These are phyloP conservation scores for Brassica carinata DNA, from an alignment of 345 rosid genomes.

Conservation along the genomic window DNA sequence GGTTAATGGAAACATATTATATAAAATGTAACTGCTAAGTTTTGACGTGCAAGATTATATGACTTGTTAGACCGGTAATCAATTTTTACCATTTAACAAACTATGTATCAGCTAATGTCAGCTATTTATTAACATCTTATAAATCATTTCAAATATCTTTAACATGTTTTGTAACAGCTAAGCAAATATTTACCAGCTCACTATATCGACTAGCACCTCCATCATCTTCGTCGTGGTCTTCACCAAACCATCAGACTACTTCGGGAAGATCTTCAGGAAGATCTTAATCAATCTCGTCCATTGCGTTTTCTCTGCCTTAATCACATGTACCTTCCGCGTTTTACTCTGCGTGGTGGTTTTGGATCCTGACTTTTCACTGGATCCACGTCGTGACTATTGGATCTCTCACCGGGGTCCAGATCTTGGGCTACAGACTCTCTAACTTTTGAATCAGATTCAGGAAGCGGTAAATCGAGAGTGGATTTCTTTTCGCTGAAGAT, in stretches of 20 bases:
- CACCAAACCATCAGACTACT: not conserved
- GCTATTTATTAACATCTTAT: not conserved
- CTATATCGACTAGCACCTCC: no score
- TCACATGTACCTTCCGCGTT: no score
- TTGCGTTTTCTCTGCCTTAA: no score
- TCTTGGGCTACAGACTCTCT: no score
- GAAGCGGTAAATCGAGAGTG: not conserved
- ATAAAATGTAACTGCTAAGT: not conserved
- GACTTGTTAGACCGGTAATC: not conserved
- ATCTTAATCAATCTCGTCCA: no score
- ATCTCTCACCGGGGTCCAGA: no score
- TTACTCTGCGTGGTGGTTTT: no score
- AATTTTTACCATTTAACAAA: not conserved
- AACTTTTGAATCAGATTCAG: no score
- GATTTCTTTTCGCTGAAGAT: not conserved
- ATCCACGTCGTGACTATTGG: no score
- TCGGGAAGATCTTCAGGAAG: not conserved
- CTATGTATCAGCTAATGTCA: not conserved
- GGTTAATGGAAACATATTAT: not conserved
- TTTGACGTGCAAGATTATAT: no score
- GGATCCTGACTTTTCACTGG: no score
- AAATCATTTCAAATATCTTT: not conserved
- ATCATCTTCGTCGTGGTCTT: no score
- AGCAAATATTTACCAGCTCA: not conserved
- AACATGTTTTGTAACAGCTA: not conserved